A percentile compares a stretch with the other conserved stretches of the same genome.
Conservation (phyloP, 139 green algal species). For the Auxenochlorella pyrenoidosa region DNA sequence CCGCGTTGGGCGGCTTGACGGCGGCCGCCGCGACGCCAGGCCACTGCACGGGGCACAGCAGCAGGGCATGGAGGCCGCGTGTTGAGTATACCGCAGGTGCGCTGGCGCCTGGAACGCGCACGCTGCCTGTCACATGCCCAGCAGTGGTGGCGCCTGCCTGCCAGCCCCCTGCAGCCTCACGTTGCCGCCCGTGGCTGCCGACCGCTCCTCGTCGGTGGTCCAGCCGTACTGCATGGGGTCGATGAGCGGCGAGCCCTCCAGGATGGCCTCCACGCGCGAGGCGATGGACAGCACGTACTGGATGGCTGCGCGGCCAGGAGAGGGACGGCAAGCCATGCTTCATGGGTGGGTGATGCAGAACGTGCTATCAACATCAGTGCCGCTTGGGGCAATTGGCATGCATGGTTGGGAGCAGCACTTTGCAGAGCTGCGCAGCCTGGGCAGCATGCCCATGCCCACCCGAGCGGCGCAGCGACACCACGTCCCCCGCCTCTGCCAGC, state of each 20-base stretch:
- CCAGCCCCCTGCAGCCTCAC: background rate
- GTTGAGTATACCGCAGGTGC: too few species aligned
- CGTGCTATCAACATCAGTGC: too few species aligned
- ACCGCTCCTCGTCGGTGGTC: slow-evolving; percentile 82
- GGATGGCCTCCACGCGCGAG: slow-evolving; percentile 62
- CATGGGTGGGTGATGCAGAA: too few species aligned
- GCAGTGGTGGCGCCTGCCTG: background rate
- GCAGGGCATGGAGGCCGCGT: too few species aligned
- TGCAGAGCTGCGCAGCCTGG: background rate
- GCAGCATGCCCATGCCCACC: slow-evolving; percentile 23
- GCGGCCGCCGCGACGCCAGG: slow-evolving; percentile 2
- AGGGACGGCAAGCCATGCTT: background rate
- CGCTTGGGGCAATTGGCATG: too few species aligned
- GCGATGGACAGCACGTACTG: slow-evolving; percentile 46
- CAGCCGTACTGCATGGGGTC: slow-evolving; percentile 84
- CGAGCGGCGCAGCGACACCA: slow-evolving; percentile 69
- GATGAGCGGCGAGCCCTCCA: slow-evolving; percentile 71
- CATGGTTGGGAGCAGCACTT: too few species aligned
- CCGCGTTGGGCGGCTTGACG: slow-evolving; percentile 71
- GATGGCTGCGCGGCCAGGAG: slow-evolving; percentile 42
- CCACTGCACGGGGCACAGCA: slow-evolving; percentile 8
- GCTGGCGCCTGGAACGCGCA: too few species aligned
- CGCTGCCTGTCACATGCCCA: too few species aligned
- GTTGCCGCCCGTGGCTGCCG: slow-evolving; percentile 11
- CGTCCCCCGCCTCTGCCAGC: slow-evolving; percentile 78